These are phyloP conservation scores for Tagetes erecta DNA, from an alignment of 129 eudicot genomes.

Conservation along the genomic window DNA sequence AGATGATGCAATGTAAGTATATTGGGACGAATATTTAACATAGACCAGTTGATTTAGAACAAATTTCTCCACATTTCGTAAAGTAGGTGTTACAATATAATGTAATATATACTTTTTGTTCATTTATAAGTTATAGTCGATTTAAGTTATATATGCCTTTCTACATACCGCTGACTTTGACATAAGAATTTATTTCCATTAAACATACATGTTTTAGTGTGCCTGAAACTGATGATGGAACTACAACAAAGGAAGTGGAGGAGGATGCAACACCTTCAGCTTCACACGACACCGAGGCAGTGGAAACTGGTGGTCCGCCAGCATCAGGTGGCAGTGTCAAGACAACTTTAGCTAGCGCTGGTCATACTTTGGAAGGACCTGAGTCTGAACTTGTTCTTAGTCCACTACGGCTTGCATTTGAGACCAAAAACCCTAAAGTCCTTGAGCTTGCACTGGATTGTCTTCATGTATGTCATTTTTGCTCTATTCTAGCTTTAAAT, in stretches of 20 bases:
- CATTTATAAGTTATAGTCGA: slow-evolving; percentile 3
- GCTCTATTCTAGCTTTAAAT: slow-evolving; percentile 18
- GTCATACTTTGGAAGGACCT: slow-evolving; percentile 76
- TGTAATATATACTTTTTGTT: not conserved
- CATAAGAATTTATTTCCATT: slow-evolving; percentile 11
- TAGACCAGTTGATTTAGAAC: slow-evolving; percentile 10
- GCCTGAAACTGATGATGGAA: slow-evolving; percentile 50
- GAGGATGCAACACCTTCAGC: slow-evolving; percentile 40
- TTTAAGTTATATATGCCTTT: not conserved
- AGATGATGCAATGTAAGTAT: not conserved
- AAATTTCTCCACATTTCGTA: not conserved
- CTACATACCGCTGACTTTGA: not conserved
- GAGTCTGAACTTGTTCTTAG: slow-evolving; percentile 86
- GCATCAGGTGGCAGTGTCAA: slow-evolving; percentile 48
- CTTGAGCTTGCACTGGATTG: slow-evolving; percentile 95
- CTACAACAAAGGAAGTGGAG: slow-evolving; percentile 44
- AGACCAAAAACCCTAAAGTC: slow-evolving; percentile 78
- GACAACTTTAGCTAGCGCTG: slow-evolving; percentile 75
- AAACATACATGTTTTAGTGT: slow-evolving; percentile 37
- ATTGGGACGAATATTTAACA: not conserved
- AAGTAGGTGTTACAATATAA: slow-evolving; percentile 4
- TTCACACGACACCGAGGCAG: slow-evolving; percentile 40
- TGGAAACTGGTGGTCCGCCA: slow-evolving; percentile 40
- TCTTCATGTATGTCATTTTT: slow-evolving; percentile 80
- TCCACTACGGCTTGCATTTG: slow-evolving; percentile 92